Evolutionary conservation across 2,329 filamentous ascomycete species (phyloP), one percentile per base, ranked within the genome.

Genomic region (Chalara sp.): DNA sequence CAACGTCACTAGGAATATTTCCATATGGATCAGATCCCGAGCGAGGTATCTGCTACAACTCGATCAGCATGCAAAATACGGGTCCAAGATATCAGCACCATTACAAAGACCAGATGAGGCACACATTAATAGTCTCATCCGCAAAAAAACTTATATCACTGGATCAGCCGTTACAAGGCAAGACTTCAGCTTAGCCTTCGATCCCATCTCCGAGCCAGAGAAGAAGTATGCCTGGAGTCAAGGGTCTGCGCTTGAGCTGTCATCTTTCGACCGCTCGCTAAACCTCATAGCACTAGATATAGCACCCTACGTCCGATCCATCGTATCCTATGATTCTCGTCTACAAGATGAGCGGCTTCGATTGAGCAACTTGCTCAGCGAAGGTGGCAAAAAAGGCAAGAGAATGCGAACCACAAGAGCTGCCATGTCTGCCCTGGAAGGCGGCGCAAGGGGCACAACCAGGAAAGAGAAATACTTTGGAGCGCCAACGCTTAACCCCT

Each of bases 261-360:
- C 88, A 0, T 81, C 86, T 0, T 89, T 96, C 57, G 89, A 96
- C 60, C 81, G 87, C 42, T 81, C 82, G 0, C 71, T 86, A 60
- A 66, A 68, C 0, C 72, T 84, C 21, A 80, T 96, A 32, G 76
- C 80, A 0, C 71, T 84, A 10, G 93, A 99, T 56, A 74, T 97
- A 2, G 91, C 90, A 0, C 93, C 95, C 0, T 97, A 89, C 65
- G 80, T 97, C n/a, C 86, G 95, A 8, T 76, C 78, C 37, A 97
- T 99, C 53, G 83, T 92, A 2, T 76, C 83, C 0, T 87, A 85
- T 63, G 92, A 97, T 59, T 72, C 81, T 21, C 76, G 75, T 1
- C 76, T 93, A 1, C 85, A 89, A 61, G 73, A 81, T 54, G 80
- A 89, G 56, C 79, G 89, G 8, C 65, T 79, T 6, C 76, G 77